Conservation (phyloP, 2,329 filamentous ascomycete genomes). For the Hypocrella siamensis region DNA sequence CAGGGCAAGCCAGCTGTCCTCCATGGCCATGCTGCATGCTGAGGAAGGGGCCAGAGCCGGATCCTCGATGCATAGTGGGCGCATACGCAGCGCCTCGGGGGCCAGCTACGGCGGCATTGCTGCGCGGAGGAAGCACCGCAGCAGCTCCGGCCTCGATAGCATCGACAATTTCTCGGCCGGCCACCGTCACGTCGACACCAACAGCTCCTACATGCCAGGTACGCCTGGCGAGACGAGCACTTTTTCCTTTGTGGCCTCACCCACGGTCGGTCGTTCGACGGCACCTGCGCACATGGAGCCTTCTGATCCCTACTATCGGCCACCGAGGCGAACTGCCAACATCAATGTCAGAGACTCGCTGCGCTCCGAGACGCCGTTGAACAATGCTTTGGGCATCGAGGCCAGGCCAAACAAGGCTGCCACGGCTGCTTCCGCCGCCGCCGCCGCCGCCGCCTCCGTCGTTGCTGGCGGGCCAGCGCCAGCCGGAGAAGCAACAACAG, state of each 20-base stretch:
- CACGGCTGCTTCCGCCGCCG: too few relatives aligned
- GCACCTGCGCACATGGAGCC: conserved; percentile 32
- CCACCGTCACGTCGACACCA: conserved; percentile 36
- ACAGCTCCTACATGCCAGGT: conserved; percentile 54
- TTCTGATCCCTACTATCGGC: conserved; percentile 75
- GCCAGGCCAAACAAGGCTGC: conserved; percentile 13
- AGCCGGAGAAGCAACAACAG: too few relatives aligned
- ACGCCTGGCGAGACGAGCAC: conserved; percentile 56
- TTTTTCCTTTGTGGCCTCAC: conserved; percentile 54
- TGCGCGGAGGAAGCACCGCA: conserved; percentile 28
- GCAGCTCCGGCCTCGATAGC: conserved; percentile 39
- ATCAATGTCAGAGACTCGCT: conserved; percentile 33
- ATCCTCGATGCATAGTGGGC: conserved; percentile 36
- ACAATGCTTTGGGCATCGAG: conserved; percentile 15
- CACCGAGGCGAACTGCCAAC: conserved; percentile 56
- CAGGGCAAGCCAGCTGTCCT: conserved; percentile 70
- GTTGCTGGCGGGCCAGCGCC: too few relatives aligned
- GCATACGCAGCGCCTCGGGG: conserved; percentile 44
- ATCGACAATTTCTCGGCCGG: conserved; percentile 28
- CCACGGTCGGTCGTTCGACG: conserved; percentile 30
- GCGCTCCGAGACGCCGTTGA: conserved; percentile 14
- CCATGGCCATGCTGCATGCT: conserved; percentile 60
- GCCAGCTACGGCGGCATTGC: conserved; percentile 39
- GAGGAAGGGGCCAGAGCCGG: conserved; percentile 46
- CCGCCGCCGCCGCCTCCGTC: too few relatives aligned